phyloP scores from a whole-genome alignment of 139 green algal genomes.

The Medakamo hakoo region DNA sequence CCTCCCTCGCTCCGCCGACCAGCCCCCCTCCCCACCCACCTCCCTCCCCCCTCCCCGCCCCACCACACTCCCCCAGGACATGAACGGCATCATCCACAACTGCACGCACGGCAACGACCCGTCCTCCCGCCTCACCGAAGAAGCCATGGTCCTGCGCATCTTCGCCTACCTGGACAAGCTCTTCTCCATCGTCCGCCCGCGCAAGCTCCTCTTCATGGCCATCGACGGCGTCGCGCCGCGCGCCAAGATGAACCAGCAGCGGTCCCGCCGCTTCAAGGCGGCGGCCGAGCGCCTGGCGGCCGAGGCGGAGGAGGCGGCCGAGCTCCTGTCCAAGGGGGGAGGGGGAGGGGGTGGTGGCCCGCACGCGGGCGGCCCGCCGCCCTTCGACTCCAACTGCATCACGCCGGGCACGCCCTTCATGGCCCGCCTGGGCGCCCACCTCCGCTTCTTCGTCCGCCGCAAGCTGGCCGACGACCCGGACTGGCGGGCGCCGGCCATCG shows the following conservation, averaged over 20 bases:
- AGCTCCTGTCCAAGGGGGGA: constrained; percentile 1
- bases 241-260: constrained; percentile 96
- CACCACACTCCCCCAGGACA: constrained; percentile 44
- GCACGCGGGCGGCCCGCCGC: constrained; percentile 28
- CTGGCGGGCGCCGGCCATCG: constrained; percentile 61
- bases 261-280: constrained; percentile 62
- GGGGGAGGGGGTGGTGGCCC: constrained; percentile 7
- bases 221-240: constrained; percentile 85
- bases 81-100: constrained; percentile 96
- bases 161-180: constrained; percentile 85
- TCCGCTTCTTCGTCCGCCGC: constrained; percentile 72
- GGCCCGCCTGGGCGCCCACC: constrained; percentile 44
- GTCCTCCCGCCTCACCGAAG: constrained; percentile 55
- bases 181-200: constrained; percentile 70
- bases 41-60: background rate
- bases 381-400: constrained; percentile 90
- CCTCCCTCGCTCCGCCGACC: no score
- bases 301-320: constrained; percentile 27
- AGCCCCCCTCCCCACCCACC: background rate
- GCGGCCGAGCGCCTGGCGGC: constrained; percentile 24
- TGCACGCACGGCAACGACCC: constrained; percentile 79
- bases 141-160: constrained; percentile 78
- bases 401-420: constrained; percentile 73
- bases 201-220: constrained; percentile 82
- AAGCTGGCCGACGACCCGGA: constrained; percentile 68